Evolutionary conservation across 192 early-diverging fungal species (phyloP).

Genomic region (Neocallimastix lanati): DNA sequence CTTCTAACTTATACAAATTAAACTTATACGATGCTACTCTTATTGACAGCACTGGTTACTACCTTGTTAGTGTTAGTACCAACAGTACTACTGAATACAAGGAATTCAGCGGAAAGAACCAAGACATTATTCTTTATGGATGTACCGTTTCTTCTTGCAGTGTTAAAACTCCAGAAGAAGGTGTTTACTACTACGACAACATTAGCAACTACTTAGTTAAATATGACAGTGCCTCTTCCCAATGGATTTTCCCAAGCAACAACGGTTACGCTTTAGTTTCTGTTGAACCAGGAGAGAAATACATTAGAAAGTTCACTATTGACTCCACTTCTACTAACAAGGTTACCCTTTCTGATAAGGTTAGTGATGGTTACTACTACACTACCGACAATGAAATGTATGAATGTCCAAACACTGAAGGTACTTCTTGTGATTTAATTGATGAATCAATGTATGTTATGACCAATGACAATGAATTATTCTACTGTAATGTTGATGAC

Average conservation of each 20-base stretch:
- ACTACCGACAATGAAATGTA: neutral
- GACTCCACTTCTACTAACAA: neutral
- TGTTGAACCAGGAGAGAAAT: neutral
- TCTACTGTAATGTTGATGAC: neutral
- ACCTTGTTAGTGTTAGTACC: neutral
- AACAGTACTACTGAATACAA: neutral
- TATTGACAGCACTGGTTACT: neutral
- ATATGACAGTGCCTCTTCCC: neutral
- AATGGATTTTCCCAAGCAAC: neutral
- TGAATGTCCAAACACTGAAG: neutral
- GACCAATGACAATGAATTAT: neutral
- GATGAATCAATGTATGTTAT: neutral
- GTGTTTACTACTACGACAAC: neutral
- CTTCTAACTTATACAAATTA: neutral
- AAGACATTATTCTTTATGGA: neutral
- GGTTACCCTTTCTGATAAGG: neutral
- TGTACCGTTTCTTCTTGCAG: neutral
- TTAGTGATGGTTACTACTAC: neutral
- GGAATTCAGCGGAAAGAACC: neutral
- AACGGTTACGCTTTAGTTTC: neutral
- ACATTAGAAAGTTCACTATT: neutral
- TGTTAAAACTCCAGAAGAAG: neutral
- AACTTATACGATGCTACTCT: neutral
- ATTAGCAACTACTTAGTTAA: neutral
- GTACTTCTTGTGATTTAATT: neutral